Conservation (phyloP, 2,329 filamentous ascomycete species). For the Curvularia hawaiiensis region DNA sequence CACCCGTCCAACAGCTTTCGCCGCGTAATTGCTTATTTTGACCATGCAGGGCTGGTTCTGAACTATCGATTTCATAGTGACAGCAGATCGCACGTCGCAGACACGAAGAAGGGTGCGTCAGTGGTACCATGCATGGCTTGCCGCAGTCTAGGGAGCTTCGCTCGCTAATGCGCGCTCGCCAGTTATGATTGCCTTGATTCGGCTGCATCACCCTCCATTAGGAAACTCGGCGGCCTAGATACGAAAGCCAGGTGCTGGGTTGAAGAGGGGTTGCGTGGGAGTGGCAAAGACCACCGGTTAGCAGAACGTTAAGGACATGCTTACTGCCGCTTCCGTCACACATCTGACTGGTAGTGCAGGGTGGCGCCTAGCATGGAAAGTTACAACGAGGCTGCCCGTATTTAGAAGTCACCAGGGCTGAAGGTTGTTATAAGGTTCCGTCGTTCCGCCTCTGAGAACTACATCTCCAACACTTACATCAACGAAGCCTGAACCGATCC, state of each 20-base stretch:
- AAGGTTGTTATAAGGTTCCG: conserved; percentile 15
- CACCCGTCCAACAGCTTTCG: not conserved
- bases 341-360: conserved; percentile 18
- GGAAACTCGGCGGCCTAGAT: conserved; percentile 13
- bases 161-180: conserved; percentile 20
- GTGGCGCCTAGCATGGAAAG: conserved; percentile 11
- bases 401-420: conserved; percentile 1
- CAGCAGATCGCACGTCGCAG: conserved; percentile 7
- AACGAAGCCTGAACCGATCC: not conserved
- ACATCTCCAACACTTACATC: conserved; percentile 6
- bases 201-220: conserved; percentile 9
- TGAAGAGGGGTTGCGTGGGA: conserved; percentile 5
- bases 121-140: conserved; percentile 19
- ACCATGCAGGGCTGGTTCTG: conserved; percentile 8
- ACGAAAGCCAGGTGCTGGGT: conserved; percentile 6
- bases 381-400: conserved; percentile 13
- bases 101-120: conserved; percentile 11
- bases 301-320: conserved; percentile 15
- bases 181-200: conserved; percentile 24
- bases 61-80: conserved; percentile 21
- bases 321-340: conserved; percentile 11
- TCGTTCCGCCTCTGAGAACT: not conserved
- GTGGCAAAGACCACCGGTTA: conserved; percentile 18
- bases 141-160: conserved; percentile 12
- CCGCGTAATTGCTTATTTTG: conserved; percentile 5